Conservation (phyloP, 768 basidiomycete species). For the Lactarius hengduanensis region DNA sequence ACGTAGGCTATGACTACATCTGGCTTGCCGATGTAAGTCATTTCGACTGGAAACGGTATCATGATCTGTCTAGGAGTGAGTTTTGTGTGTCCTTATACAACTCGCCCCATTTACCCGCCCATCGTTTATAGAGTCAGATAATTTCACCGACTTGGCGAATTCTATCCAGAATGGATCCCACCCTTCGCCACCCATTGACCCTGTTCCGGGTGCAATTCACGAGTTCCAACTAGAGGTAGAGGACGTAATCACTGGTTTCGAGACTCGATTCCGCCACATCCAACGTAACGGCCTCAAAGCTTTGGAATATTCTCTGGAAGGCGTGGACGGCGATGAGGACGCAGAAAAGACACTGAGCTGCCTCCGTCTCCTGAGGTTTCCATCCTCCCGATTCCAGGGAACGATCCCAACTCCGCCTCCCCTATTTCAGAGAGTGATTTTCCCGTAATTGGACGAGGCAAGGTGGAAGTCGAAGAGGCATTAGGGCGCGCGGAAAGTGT, state of each 20-base stretch:
- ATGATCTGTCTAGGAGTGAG: constrained; percentile 61
- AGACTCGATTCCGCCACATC: constrained; percentile 49
- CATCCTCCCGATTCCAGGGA: constrained; percentile 42
- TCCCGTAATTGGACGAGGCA: constrained; percentile 48
- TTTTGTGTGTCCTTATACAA: constrained; percentile 29
- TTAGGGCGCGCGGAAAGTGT: constrained; percentile 37
- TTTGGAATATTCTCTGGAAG: constrained; percentile 33
- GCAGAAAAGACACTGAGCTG: constrained; percentile 30
- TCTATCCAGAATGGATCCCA: constrained; percentile 60
- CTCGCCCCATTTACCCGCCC: constrained; percentile 8
- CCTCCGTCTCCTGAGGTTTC: constrained; percentile 38
- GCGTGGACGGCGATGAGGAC: constrained; percentile 30
- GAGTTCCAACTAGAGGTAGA: constrained; percentile 58
- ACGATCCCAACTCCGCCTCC: constrained; percentile 10
- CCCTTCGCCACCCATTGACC: constrained; percentile 48
- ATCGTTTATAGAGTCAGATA: constrained; percentile 45
- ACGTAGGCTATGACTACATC: constrained; percentile 72
- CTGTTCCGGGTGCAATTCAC: constrained; percentile 49
- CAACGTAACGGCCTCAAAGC: constrained; percentile 44
- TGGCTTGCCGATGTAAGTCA: constrained; percentile 83
- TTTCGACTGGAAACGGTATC: constrained; percentile 74
- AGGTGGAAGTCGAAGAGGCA: constrained; percentile 51
- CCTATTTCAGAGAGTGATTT: constrained; percentile 4
- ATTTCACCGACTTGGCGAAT: constrained; percentile 45
- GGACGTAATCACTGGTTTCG: constrained; percentile 62